Percentiles rank a stretch among this genome's conserved stretches.
These are phyloP conservation scores for Pyrenochaeta sp. DNA, from an alignment of 2,329 filamentous ascomycete species.

Conservation along the genomic window DNA sequence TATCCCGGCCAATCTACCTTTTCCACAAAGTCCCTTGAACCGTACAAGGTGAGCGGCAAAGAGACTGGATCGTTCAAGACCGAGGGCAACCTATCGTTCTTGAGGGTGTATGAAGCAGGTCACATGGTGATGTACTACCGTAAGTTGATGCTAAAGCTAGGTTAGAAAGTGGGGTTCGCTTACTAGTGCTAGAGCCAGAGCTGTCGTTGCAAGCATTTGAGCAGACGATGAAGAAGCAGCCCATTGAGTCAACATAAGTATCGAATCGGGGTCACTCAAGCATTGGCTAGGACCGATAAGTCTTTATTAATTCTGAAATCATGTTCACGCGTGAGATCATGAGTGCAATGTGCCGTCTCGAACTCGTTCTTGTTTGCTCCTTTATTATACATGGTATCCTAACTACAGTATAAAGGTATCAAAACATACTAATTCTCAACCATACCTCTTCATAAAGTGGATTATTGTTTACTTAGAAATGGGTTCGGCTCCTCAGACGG, in stretches of 20 bases:
- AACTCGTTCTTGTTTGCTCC: too few relatives aligned
- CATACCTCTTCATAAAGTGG: too few relatives aligned
- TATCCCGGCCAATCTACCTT: conserved; percentile 51
- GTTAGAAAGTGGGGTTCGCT: background rate
- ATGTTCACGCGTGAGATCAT: too few relatives aligned
- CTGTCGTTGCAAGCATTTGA: conserved; percentile 57
- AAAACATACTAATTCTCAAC: too few relatives aligned
- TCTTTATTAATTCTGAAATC: too few relatives aligned
- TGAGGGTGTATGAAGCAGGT: conserved; percentile 56
- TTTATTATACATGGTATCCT: too few relatives aligned
- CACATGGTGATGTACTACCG: conserved; percentile 61
- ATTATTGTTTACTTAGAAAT: too few relatives aligned
- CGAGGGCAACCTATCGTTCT: conserved; percentile 69
- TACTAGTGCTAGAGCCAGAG: conserved; percentile 48
- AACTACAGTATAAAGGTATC: too few relatives aligned
- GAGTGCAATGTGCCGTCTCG: too few relatives aligned
- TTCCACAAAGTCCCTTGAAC: conserved; percentile 54
- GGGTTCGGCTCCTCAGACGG: too few relatives aligned
- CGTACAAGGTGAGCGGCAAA: conserved; percentile 50
- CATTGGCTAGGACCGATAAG: too few relatives aligned
- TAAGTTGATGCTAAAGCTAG: conserved; percentile 10
- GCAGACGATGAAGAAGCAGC: conserved; percentile 54
- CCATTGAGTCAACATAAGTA: conserved; percentile 47
- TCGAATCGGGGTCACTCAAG: background rate
- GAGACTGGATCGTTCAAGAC: conserved; percentile 66